Base-by-base conservation (phyloP, 768 basidiomycete genomes). In the Naganishia vishniacii region DNA sequence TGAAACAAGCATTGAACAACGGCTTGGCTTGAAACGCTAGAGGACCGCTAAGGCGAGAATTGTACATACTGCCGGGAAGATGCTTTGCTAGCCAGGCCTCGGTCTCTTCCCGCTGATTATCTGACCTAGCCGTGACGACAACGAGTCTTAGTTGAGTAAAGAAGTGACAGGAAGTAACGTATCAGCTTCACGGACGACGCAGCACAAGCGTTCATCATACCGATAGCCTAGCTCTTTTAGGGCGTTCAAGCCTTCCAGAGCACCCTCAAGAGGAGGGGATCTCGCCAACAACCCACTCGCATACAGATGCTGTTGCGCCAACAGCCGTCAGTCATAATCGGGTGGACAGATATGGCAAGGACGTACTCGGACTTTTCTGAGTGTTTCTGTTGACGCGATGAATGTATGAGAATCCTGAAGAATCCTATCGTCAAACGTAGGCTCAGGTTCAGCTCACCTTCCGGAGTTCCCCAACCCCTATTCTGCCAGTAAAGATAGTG, bases 101-200 rank as follows among this genome's bases (percentile, higher is more conserved):
- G 61, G 83, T 88, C 47, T 81, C 78, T 48, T 83, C 82, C 15
- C 83, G 80, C 59, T 82, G 77, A 37, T 82, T 80, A 61, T 82
- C 78, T 26, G 80, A 79, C 67, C 89, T 80, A n/a, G 89, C 87
- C 9, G 89, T 91, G 51, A 91, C 83, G 66, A 90, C 83, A 61
- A 88, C 81, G 49, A 91, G 78, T 44, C 82, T 74, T 11, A 20
- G 45, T 25, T 13, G 28, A 20, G 29, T 2, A n/a, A n/a, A n/a
- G n/a, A n/a, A n/a, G n/a, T n/a, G n/a, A n/a, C n/a, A n/a, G n/a
- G n/a, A n/a, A n/a, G n/a, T n/a, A n/a, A n/a, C n/a, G n/a, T 9
- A 6, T 41, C 6, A 34, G 23, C n/a, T 32, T 56, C 23, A 23
- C 53, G 32, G 12, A 3, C 31, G 18, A 58, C 15, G 8, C 18